Conservation (phyloP, 2,329 filamentous ascomycete species). For the Cadophora luteo-olivacea region DNA sequence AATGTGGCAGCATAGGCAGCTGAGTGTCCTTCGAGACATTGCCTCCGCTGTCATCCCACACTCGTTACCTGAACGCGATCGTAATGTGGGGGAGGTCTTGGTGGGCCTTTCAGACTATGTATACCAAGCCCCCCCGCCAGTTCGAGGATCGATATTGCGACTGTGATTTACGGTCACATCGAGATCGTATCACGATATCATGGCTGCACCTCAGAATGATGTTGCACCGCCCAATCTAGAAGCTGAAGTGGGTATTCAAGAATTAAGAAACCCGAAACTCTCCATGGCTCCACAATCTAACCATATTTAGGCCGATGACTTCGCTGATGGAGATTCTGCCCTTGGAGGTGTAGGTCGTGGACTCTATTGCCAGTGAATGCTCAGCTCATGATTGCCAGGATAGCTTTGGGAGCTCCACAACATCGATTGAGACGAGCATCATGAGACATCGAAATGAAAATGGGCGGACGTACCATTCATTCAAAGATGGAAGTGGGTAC, state of each 20-base stretch:
- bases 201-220: background rate
- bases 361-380: background rate
- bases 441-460: slow-evolving; percentile 46
- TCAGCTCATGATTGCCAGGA: background rate
- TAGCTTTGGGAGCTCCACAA: slow-evolving; percentile 27
- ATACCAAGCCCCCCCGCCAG: background rate
- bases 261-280: background rate
- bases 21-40: background rate
- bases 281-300: background rate
- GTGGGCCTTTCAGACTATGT: background rate
- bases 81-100: background rate
- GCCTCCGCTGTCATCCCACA: background rate
- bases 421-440: slow-evolving; percentile 45
- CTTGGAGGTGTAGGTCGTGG: background rate
- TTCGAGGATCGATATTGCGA: background rate
- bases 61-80: background rate
- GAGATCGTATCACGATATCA: background rate
- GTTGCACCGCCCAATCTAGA: slow-evolving; percentile 1
- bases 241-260: background rate
- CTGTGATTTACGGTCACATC: background rate
- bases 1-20: background rate
- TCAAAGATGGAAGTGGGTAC: slow-evolving; percentile 31
- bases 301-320: slow-evolving; percentile 3
- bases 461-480: slow-evolving; percentile 37
- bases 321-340: slow-evolving; percentile 12